These are phyloP conservation scores for Calonectria montana DNA, from an alignment of 2,329 filamentous ascomycete genomes.

Conservation along the genomic window DNA sequence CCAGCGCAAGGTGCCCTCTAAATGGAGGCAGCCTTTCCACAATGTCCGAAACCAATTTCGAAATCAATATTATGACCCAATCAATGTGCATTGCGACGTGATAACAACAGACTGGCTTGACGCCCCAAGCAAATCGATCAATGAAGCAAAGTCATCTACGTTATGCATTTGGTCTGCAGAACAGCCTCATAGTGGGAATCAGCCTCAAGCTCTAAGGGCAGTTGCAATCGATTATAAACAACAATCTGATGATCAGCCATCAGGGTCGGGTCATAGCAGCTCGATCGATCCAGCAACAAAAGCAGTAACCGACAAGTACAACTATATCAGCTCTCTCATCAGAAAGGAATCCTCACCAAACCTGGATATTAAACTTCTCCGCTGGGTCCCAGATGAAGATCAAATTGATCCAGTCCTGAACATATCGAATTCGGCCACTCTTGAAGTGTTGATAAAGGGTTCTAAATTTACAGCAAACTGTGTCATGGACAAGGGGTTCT, in stretches of 20 bases:
- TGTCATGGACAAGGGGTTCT: background rate
- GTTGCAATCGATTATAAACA: background rate
- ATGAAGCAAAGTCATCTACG: background rate
- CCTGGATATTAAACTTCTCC: background rate
- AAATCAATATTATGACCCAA: constrained; percentile 18
- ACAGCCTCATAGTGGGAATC: background rate
- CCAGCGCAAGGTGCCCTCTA: background rate
- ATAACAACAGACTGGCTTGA: constrained; percentile 3
- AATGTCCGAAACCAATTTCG: constrained; percentile 14
- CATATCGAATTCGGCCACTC: background rate
- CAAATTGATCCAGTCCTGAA: background rate
- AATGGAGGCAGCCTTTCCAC: constrained; percentile 2
- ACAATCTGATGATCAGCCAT: background rate
- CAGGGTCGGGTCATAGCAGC: background rate
- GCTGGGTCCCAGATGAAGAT: background rate
- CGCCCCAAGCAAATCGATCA: background rate
- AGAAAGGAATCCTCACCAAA: background rate
- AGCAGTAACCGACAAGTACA: constrained; percentile 9
- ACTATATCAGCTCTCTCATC: constrained; percentile 9
- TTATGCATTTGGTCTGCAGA: background rate
- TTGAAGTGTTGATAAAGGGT: background rate
- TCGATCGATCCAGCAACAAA: background rate
- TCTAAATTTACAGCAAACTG: background rate
- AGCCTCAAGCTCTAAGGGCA: background rate
- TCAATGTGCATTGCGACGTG: constrained; percentile 10